These are phyloP conservation scores for Linderniella brevidens DNA, from an alignment of 257 asterid species.

Conservation along the genomic window DNA sequence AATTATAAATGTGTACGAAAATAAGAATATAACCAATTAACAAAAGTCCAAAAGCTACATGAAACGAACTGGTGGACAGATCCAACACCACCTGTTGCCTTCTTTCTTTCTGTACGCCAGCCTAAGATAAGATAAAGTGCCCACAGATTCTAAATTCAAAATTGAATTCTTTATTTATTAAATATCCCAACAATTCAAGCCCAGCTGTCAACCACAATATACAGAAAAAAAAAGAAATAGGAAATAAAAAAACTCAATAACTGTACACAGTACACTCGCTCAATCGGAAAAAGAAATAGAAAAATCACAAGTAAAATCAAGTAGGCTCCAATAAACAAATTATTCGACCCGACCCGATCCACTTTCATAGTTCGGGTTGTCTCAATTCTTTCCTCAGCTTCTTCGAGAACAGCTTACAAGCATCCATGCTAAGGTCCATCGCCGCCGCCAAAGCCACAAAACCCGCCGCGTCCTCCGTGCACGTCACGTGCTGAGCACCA, in stretches of 20 bases:
- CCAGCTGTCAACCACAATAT: too few species aligned
- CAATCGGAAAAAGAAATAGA: background rate
- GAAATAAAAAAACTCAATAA: conserved; percentile 11
- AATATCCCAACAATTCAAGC: too few species aligned
- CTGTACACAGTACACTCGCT: conserved; percentile 31
- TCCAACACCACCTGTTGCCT: conserved; percentile 22
- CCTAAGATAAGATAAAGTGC: conserved; percentile 5
- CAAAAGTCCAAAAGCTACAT: background rate
- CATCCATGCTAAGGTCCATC: conserved; percentile 87
- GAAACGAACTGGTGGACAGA: conserved; percentile 9
- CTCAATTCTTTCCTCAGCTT: conserved; percentile 77
- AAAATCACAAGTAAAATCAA: too few species aligned
- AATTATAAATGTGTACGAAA: conserved; percentile 1
- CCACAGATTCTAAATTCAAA: too few species aligned
- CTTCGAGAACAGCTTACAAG: conserved; percentile 57
- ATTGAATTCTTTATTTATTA: too few species aligned
- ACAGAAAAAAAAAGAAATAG: too few species aligned
- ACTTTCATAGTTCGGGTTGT: conserved; percentile 33
- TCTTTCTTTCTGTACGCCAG: conserved; percentile 15
- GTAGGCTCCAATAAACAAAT: too few species aligned
- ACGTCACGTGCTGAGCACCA: conserved; percentile 81
- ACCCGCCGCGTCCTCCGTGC: conserved; percentile 96
- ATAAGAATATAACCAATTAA: background rate
- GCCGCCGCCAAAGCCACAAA: conserved; percentile 97
- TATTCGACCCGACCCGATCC: conserved; percentile 18